Percentiles rank a stretch among this genome's conserved stretches.
phyloP scores from a whole-genome alignment of 257 asterid genomes.

The Ocimum tenuiflorum region DNA sequence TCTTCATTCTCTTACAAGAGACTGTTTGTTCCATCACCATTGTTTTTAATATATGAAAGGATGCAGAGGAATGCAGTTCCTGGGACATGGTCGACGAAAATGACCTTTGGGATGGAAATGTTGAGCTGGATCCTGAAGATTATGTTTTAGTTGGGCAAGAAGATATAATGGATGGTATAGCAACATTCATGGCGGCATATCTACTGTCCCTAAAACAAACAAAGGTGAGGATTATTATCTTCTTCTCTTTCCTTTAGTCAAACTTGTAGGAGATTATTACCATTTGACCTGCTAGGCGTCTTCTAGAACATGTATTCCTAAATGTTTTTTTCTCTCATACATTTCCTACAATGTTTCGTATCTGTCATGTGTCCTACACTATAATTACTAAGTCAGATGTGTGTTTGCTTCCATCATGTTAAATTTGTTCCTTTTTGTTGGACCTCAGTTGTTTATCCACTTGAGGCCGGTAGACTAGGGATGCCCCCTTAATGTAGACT shows the following conservation, averaged over 20 bases:
- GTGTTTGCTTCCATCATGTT: background rate
- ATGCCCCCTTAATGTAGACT: too few relatives aligned
- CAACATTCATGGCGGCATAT: conserved; percentile 97
- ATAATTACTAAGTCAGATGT: background rate
- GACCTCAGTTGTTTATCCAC: background rate
- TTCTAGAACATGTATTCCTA: background rate
- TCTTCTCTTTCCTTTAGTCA: conserved; percentile 5
- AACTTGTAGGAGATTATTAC: conserved; percentile 1
- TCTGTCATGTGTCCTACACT: background rate
- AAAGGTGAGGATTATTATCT: conserved; percentile 43
- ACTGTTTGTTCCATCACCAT: conserved; percentile 11
- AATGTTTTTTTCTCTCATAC: background rate
- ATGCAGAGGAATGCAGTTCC: conserved; percentile 77
- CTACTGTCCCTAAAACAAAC: conserved; percentile 82
- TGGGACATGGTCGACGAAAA: conserved; percentile 88
- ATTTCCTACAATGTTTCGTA: background rate
- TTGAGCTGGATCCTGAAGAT: conserved; percentile 61
- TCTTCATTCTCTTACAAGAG: background rate
- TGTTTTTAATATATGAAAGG: conserved; percentile 19
- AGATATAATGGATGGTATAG: conserved; percentile 95
- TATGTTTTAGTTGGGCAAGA: conserved; percentile 90
- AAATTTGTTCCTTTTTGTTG: background rate
- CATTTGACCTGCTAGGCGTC: conserved; percentile 8
- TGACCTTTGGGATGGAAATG: conserved; percentile 85
- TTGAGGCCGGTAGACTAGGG: background rate